These are phyloP conservation scores for Elaeis oleifera DNA, from an alignment of 202 grass and related monocot species.

Conservation along the genomic window DNA sequence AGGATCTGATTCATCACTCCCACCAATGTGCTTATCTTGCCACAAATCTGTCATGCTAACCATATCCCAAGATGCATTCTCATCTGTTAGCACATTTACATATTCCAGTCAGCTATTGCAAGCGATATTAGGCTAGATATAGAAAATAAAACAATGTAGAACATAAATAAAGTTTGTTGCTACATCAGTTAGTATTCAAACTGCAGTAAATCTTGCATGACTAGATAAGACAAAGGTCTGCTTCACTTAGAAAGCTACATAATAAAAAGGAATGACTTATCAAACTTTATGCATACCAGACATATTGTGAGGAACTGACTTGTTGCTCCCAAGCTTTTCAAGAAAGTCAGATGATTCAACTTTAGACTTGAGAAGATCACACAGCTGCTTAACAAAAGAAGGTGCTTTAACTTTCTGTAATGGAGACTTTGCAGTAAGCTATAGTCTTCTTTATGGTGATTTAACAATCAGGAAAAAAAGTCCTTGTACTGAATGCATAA, in stretches of 20 bases:
- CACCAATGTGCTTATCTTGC: slow-evolving; percentile 13
- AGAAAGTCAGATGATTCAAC: slow-evolving; percentile 20
- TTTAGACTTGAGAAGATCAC: slow-evolving; percentile 26
- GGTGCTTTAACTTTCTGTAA: no score
- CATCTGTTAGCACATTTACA: slow-evolving; percentile 4
- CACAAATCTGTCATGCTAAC: slow-evolving; percentile 5
- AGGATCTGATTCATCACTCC: slow-evolving; percentile 33
- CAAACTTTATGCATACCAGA: slow-evolving; percentile 2
- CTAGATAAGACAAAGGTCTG: background rate
- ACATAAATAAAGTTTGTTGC: no score
- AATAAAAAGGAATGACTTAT: no score
- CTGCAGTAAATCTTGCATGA: background rate
- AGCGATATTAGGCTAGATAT: background rate
- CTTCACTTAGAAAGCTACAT: background rate
- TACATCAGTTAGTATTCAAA: background rate
- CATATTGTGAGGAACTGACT: slow-evolving; percentile 1
- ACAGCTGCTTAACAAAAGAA: slow-evolving; percentile 14
- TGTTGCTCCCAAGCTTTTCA: slow-evolving; percentile 16
- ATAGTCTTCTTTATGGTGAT: no score
- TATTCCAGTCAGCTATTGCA: background rate
- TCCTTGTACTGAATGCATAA: no score
- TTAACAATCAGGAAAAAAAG: no score
- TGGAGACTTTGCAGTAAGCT: no score
- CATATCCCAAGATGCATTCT: slow-evolving; percentile 24
- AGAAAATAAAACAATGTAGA: no score